These are phyloP conservation scores for Salix suchowensis DNA, from an alignment of 345 rosid genomes.

Conservation along the genomic window DNA sequence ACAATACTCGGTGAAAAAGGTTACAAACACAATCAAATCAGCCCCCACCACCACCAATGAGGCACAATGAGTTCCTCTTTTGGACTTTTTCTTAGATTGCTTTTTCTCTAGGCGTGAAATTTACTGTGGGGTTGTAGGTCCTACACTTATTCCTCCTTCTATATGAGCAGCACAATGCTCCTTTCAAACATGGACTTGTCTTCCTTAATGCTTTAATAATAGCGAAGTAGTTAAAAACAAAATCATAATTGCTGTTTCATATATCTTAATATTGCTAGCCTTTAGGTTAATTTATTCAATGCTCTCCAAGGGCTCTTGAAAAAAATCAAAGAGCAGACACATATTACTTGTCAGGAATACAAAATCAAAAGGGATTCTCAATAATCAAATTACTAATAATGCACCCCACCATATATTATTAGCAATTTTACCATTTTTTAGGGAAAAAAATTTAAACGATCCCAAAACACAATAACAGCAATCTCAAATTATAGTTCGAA, in stretches of 20 bases:
- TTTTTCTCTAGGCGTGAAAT: constrained; percentile 66
- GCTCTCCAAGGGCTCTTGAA: background rate
- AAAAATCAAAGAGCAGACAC: too few relatives aligned
- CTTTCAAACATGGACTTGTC: background rate
- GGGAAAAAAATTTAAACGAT: too few relatives aligned
- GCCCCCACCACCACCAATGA: constrained; percentile 54
- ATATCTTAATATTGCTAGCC: background rate
- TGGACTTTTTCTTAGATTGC: constrained; percentile 50
- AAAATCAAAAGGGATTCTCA: too few relatives aligned
- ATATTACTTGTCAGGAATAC: too few relatives aligned
- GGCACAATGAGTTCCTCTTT: constrained; percentile 55
- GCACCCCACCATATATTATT: too few relatives aligned
- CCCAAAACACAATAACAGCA: too few relatives aligned
- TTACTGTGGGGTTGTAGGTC: constrained; percentile 40
- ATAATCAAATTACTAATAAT: too few relatives aligned
- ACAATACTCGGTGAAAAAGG: constrained; percentile 40
- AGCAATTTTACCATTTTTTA: too few relatives aligned
- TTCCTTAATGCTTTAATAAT: background rate
- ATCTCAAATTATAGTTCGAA: too few relatives aligned
- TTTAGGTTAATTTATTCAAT: background rate
- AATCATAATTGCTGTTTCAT: background rate
- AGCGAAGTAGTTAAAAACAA: background rate
- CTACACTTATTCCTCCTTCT: constrained; percentile 10
- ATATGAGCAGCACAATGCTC: background rate
- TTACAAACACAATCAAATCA: constrained; percentile 50